Conservation (phyloP, 805 yeast species). For the Cyberlindnera mrakii region DNA sequence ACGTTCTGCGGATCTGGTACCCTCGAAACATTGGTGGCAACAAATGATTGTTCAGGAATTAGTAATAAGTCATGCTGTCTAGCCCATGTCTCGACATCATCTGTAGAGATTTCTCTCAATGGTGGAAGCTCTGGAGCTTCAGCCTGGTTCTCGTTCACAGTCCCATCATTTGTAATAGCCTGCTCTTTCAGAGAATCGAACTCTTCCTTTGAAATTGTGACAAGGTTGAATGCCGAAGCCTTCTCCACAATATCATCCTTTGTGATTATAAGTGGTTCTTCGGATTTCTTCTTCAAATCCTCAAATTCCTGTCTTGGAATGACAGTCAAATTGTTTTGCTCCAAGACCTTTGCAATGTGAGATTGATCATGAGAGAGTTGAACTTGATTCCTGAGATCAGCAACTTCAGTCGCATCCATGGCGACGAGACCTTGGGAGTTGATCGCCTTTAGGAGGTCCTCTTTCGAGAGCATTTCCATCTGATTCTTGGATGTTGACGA, state of each 20-base stretch:
- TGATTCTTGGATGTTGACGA: no score
- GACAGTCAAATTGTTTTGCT: slow-evolving; percentile 1
- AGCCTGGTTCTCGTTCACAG: background rate
- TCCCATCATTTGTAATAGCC: slow-evolving; percentile 5
- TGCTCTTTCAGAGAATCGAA: slow-evolving; percentile 25
- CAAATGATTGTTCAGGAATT: slow-evolving; percentile 52
- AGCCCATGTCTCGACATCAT: slow-evolving; percentile 28
- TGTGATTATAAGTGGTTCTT: slow-evolving; percentile 1
- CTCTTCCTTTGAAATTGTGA: slow-evolving; percentile 27
- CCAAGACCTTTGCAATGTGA: background rate
- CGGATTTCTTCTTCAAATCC: slow-evolving; percentile 2
- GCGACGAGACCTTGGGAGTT: slow-evolving; percentile 14
- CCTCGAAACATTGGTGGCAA: slow-evolving; percentile 56
- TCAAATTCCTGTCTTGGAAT: slow-evolving; percentile 6
- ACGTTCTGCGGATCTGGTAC: slow-evolving; percentile 50
- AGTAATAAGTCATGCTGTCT: slow-evolving; percentile 41
- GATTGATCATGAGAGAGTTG: background rate
- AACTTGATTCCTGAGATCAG: slow-evolving; percentile 8
- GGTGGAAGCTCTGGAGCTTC: background rate
- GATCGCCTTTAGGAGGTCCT: slow-evolving; percentile 14
- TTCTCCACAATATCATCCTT: slow-evolving; percentile 9
- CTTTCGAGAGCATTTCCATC: slow-evolving; percentile 5
- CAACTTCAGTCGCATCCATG: slow-evolving; percentile 9
- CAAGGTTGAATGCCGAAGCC: slow-evolving; percentile 27
- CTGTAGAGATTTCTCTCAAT: slow-evolving; percentile 1